Evolutionary conservation across 1,284 basidiomycete species (phyloP), one percentile per base, ranked within the genome.

Genomic region (Ganoderma lucidum): DNA sequence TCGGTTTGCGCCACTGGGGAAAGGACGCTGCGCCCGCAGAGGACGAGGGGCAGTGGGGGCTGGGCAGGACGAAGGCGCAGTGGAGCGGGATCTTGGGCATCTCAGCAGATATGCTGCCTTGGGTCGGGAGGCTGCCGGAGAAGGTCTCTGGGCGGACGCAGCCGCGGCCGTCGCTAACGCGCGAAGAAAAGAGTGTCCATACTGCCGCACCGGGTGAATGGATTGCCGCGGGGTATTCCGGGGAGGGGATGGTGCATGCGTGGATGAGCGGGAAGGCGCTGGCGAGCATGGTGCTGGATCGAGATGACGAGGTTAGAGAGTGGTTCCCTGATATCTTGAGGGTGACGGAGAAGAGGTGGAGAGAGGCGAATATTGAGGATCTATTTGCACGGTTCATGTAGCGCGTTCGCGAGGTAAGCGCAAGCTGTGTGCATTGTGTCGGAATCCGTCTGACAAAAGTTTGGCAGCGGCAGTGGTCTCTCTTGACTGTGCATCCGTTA

Each of bases 191-290:
- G 14, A 55, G 60, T 60, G 71, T 19, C 66, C 68, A 45, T 32
- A 32, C 4, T 56, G 70, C 81, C 8, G 64, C 78, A 0, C 80
- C 84, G 2, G 85, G 85, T 15, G 85, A 86, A 70, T 86, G 85
- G 85, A 82, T 86, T 42, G 77, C 84, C 23, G 89, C 87, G 23
- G 90, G 88, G 0, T 91, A 88, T 72, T 83, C 84, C 12, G 90
- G 90, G 1, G 90, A 91, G 71, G 90, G 90, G 5, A 91, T 91
- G 90, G 86, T 86, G 2, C 85, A 90, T 73, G 89, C 88, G 5
- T 91, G 88, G 87, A 74, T 89, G 75, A 86, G 87, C 70, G 84
- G 85, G 2, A 83, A 84, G 69, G 89, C 87, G 3, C 75, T 91
- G 62, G 89, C 88, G 14, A 75, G 82, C 69, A 90, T 90, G 88